Percentiles rank a stretch among this genome's conserved stretches.
phyloP scores from a whole-genome alignment of 106 monocot genomes.

The Triglochin maritima region DNA sequence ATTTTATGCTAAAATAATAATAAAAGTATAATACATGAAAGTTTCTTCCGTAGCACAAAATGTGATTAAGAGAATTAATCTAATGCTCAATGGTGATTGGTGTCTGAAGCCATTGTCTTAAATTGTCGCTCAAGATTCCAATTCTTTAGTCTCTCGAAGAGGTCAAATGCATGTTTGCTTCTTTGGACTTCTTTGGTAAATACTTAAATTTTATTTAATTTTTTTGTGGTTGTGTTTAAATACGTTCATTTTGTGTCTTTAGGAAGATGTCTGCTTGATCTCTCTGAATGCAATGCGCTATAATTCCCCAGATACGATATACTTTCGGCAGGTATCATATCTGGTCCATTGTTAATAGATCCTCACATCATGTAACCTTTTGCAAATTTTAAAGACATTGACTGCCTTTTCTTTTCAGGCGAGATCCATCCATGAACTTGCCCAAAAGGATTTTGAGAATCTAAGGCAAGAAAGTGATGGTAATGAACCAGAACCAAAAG shows the following conservation, averaged over 20 bases:
- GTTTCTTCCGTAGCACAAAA: no score
- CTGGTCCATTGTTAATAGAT: neutral
- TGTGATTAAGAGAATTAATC: no score
- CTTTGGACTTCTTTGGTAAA: no score
- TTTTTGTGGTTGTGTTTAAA: neutral
- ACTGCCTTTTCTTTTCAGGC: conserved; percentile 32
- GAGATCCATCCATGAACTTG: conserved; percentile 70
- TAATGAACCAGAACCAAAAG: conserved; percentile 49
- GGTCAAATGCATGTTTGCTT: no score
- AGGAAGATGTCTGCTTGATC: conserved; percentile 75
- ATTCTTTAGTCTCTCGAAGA: no score
- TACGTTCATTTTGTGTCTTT: conserved; percentile 9
- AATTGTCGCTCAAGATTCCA: no score
- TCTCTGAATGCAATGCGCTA: conserved; percentile 83
- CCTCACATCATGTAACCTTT: neutral
- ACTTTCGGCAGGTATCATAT: conserved; percentile 61
- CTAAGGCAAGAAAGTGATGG: conserved; percentile 66
- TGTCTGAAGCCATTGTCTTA: no score
- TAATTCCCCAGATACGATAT: conserved; percentile 75
- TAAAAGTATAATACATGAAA: no score
- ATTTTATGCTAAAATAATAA: no score
- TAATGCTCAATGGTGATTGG: no score
- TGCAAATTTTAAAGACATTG: neutral
- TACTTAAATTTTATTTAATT: no score
- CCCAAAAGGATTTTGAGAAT: conserved; percentile 82